Evolutionary conservation across 2,329 filamentous ascomycete species (phyloP), one percentile per base, ranked within the genome.

Genomic region (Aspergillus hortae): DNA sequence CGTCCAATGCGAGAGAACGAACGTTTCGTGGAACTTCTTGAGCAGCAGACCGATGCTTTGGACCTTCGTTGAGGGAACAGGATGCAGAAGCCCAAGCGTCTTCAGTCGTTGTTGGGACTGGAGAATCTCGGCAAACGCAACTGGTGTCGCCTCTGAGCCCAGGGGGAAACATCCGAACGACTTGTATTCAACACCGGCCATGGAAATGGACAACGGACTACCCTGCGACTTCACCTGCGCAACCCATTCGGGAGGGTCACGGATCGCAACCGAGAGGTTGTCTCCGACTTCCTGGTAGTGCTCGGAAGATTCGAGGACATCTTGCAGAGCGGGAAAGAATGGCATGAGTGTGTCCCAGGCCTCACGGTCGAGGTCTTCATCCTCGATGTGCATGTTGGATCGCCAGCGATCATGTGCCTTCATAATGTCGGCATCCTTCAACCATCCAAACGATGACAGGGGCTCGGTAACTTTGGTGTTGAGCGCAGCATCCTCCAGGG

Each of bases 151-250:
- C 33, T 77, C 70, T 3, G 75, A 69, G 2, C 77, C 76, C 1
- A 79, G 57, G 19, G 76, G 76, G 49, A 77, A 78, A 52, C 77
- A 78, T 15, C 76, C 76, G 27, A 77, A 62, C 12, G 64, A 56
- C 33, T 67, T 70, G 50, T 71, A 74, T 11, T 68, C 65, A n/a
- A 65, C 53, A 2, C 74, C 74, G 6, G 58, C 55, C 44, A 64
- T 59, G 2, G 74, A 74, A 12, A 67, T 59, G 1, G 72, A 75
- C 21, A 74, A 58, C 9, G 72, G 71, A 54, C 68, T 69, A 3
- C 61, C 65, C 27, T 64, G 60, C 1, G 68, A 64, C 40, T 62
- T 68, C 6, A 65, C 54, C 23, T 67, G 66, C 2, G 64, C 55
- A 6, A 66, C 61, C 67, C 67, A 70, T 40, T 67, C 63, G 4